Conservation (phyloP, 257 asterid genomes). For the Phtheirospermum japonicum region DNA sequence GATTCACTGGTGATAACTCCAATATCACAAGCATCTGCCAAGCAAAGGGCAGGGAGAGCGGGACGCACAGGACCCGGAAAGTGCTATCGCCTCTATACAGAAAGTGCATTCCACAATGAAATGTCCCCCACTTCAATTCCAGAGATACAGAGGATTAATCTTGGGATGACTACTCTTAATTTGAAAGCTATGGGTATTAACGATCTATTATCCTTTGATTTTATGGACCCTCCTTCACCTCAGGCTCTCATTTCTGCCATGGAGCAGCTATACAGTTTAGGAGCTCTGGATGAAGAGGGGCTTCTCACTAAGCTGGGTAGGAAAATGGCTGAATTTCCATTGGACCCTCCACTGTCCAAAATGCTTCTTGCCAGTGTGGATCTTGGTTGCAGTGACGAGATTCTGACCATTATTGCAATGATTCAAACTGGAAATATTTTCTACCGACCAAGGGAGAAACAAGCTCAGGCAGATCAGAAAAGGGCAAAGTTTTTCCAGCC, state of each 20-base stretch:
- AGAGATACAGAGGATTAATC: conserved; percentile 93
- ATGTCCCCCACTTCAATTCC: conserved; percentile 92
- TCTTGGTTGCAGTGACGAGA: conserved; percentile 92
- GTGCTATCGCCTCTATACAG: conserved; percentile 93
- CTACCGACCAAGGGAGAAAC: conserved; percentile 93
- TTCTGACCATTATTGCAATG: conserved; percentile 87
- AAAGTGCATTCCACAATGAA: conserved; percentile 94
- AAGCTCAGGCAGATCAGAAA: conserved; percentile 93
- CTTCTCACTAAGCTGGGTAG: conserved; percentile 90
- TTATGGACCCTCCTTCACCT: conserved; percentile 96
- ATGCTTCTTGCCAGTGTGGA: conserved; percentile 95
- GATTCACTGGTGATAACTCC: conserved; percentile 93
- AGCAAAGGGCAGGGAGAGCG: conserved; percentile 92
- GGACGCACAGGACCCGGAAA: conserved; percentile 96
- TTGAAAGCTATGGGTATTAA: conserved; percentile 98
- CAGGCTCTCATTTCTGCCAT: conserved; percentile 94
- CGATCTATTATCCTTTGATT: conserved; percentile 81
- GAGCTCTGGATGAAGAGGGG: conserved; percentile 92
- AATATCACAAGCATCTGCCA: conserved; percentile 96
- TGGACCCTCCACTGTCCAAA: conserved; percentile 88
- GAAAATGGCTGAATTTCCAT: conserved; percentile 97
- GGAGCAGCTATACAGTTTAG: conserved; percentile 91
- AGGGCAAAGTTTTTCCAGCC: conserved; percentile 90
- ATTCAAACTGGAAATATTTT: conserved; percentile 90
- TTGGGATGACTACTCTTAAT: conserved; percentile 73